Evolutionary conservation across 2,329 filamentous ascomycete species (phyloP).

Genomic region (Eutypa lata): DNA sequence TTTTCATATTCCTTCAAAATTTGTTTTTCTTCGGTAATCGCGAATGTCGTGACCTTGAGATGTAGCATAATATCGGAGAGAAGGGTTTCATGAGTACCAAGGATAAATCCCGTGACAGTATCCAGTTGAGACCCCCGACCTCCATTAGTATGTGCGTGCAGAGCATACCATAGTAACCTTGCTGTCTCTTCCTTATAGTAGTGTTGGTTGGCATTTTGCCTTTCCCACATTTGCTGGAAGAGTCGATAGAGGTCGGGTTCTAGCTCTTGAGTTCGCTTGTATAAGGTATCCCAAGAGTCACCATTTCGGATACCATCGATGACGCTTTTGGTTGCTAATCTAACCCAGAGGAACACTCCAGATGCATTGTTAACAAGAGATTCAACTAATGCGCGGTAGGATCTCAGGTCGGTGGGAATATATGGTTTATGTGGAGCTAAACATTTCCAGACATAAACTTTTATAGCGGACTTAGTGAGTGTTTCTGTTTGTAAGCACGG

Average conservation of each 20-base stretch:
- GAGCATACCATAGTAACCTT: background rate
- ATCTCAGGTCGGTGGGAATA: background rate
- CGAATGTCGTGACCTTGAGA: no score
- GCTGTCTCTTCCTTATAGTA: background rate
- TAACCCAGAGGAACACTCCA: background rate
- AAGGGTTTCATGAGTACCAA: background rate
- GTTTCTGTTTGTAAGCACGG: conserved; percentile 5
- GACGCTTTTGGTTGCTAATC: background rate
- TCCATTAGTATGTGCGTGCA: background rate
- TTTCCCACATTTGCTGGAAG: background rate
- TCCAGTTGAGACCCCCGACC: background rate
- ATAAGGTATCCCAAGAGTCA: background rate
- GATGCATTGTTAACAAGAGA: background rate
- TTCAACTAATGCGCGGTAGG: accelerated
- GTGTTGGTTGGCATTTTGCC: background rate
- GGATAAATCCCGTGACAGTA: background rate
- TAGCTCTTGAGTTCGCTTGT: background rate
- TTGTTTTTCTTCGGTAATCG: background rate
- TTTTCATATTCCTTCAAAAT: background rate
- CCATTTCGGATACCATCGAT: background rate
- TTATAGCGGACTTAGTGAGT: conserved; percentile 2
- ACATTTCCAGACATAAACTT: background rate
- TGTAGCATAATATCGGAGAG: background rate
- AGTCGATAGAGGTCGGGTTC: background rate
- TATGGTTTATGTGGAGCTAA: background rate